Percentiles rank a stretch among this genome's conserved stretches.
Evolutionary conservation across 306 rosid species (phyloP).

Genomic region (Clitoria ternatea): DNA sequence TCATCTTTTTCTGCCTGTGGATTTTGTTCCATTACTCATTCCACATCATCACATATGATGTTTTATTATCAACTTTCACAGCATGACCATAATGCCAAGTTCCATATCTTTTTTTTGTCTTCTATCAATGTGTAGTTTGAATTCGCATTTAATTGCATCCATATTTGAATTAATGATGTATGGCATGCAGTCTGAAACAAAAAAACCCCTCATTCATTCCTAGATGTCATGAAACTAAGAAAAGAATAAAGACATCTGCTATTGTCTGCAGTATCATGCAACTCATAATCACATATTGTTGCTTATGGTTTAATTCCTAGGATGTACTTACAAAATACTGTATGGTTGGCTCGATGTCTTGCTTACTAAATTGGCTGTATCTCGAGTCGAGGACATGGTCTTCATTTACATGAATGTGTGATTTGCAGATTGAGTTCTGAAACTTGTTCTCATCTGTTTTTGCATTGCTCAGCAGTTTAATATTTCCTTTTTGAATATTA

Average conservation of each 20-base stretch:
- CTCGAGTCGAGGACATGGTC: background rate
- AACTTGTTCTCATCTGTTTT: background rate
- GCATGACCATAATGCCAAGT: background rate
- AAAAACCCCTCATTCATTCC: no score
- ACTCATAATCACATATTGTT: background rate
- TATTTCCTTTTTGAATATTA: background rate
- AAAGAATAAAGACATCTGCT: no score
- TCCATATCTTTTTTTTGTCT: background rate
- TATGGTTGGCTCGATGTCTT: background rate
- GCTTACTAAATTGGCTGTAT: background rate
- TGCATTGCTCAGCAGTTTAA: background rate
- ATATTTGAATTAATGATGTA: background rate
- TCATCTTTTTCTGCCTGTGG: background rate
- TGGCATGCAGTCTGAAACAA: background rate
- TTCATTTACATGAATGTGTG: background rate
- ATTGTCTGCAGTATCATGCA: background rate
- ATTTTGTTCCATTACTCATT: constrained; percentile 8
- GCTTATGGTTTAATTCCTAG: background rate
- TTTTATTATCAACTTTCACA: background rate
- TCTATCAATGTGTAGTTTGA: background rate
- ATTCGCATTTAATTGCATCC: constrained; percentile 3
- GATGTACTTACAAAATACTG: background rate
- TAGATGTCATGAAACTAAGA: no score
- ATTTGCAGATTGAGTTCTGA: background rate
- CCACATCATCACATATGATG: background rate